A percentile compares a stretch with the other conserved stretches of the same genome.
phyloP scores from a whole-genome alignment of 2,329 filamentous ascomycete genomes.

The Grosmannia penicillata region DNA sequence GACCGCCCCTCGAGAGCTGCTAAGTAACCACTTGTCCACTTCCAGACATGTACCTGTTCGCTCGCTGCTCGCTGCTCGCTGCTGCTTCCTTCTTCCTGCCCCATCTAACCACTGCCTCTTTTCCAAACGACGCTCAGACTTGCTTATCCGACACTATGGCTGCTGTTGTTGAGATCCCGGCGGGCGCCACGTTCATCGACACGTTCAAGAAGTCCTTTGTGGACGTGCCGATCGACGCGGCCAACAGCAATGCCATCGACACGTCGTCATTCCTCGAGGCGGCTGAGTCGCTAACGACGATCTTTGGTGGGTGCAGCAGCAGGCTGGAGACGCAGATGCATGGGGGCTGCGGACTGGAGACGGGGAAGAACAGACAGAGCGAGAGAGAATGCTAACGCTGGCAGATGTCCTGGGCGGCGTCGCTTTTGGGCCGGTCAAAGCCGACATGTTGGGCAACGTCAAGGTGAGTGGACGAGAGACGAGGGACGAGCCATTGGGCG shows the following conservation, averaged over 20 bases:
- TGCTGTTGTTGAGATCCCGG: constrained; percentile 31
- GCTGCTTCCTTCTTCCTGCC: not conserved
- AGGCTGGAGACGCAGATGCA: too few species aligned
- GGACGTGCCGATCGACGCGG: constrained; percentile 61
- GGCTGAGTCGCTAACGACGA: constrained; percentile 67
- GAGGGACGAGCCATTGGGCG: too few species aligned
- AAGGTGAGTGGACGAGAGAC: constrained; percentile 41
- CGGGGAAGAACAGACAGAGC: too few species aligned
- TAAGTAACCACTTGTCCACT: too few species aligned
- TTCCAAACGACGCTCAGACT: too few species aligned
- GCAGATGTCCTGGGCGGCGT: constrained; percentile 50
- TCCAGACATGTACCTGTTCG: too few species aligned
- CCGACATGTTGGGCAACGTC: constrained; percentile 80
- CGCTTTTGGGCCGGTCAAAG: constrained; percentile 84
- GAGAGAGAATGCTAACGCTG: not conserved
- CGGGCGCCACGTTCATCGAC: constrained; percentile 70
- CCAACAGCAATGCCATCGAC: constrained; percentile 61
- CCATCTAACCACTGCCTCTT: not conserved
- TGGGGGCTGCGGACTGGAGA: too few species aligned
- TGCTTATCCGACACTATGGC: constrained; percentile 40
- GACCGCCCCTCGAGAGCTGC: too few species aligned
- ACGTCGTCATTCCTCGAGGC: constrained; percentile 87
- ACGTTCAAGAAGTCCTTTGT: constrained; percentile 72
- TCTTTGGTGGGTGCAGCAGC: constrained; percentile 66
- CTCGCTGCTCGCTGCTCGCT: not conserved